Conservation (phyloP, 1,284 basidiomycete species). For the Ganoderma meredithae region DNA sequence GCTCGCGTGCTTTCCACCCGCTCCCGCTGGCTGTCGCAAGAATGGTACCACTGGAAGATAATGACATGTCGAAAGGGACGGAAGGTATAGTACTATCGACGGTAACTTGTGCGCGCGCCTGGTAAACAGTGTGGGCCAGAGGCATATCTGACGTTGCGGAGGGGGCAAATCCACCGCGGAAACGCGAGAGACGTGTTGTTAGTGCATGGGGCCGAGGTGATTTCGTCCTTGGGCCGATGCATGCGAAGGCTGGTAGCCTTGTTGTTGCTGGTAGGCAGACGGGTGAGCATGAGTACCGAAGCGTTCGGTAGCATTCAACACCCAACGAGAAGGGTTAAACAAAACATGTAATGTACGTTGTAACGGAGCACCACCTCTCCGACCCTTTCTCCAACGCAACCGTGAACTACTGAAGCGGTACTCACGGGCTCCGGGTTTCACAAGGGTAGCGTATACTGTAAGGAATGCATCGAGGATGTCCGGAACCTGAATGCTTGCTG, state of each 20-base stretch:
- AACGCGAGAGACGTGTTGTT: constrained; percentile 29
- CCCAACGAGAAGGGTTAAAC: neutral
- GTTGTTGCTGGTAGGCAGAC: constrained; percentile 14
- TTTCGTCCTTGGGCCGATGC: constrained; percentile 26
- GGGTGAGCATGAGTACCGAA: neutral
- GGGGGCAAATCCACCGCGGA: constrained; percentile 26
- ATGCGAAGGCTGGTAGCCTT: constrained; percentile 24
- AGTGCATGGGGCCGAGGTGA: constrained; percentile 24
- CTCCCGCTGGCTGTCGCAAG: constrained; percentile 40
- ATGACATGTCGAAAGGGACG: constrained; percentile 37
- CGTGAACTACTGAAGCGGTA: neutral
- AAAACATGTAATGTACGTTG: neutral
- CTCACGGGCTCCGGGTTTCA: constrained; percentile 22
- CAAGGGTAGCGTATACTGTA: constrained; percentile 17
- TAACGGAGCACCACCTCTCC: constrained; percentile 2
- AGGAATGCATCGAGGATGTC: constrained; percentile 20
- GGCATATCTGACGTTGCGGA: constrained; percentile 19
- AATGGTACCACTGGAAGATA: constrained; percentile 41
- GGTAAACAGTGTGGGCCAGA: constrained; percentile 21
- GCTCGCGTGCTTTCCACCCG: constrained; percentile 48
- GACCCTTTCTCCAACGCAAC: neutral
- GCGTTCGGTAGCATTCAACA: neutral
- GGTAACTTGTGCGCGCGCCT: constrained; percentile 30
- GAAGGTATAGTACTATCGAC: constrained; percentile 29
- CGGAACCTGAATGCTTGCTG: constrained; percentile 9